These are phyloP conservation scores for Elsinoe arachidis DNA, from an alignment of 2,329 filamentous ascomycete genomes.

Conservation along the genomic window DNA sequence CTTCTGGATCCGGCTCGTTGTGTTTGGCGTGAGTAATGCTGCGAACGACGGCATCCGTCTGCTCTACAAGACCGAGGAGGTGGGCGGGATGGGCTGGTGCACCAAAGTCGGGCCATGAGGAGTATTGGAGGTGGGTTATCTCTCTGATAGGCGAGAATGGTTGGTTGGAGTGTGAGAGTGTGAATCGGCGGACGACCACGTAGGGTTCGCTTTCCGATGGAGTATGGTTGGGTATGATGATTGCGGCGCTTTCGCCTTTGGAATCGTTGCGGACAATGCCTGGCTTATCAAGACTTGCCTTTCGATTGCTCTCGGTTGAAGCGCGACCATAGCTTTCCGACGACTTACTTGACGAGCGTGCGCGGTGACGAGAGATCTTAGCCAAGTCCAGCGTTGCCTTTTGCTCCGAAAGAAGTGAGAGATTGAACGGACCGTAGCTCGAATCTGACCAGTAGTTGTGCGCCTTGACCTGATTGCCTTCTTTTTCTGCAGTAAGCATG, in stretches of 20 bases:
- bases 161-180: constrained; percentile 63
- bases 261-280: constrained; percentile 11
- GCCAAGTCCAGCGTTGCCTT: constrained; percentile 64
- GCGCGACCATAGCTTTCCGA: neutral
- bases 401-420: constrained; percentile 73
- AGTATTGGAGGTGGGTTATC: constrained; percentile 89
- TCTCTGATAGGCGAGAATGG: constrained; percentile 84
- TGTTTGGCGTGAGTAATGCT: constrained; percentile 33
- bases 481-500: constrained; percentile 89
- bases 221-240: constrained; percentile 22
- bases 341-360: constrained; percentile 21
- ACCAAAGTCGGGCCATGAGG: constrained; percentile 96
- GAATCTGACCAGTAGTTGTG: constrained; percentile 84
- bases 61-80: constrained; percentile 78
- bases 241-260: constrained; percentile 22
- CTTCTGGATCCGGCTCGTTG: constrained; percentile 41
- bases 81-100: constrained; percentile 82
- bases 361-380: constrained; percentile 39
- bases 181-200: constrained; percentile 80
- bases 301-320: constrained; percentile 20
- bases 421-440: constrained; percentile 66
- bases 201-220: constrained; percentile 53
- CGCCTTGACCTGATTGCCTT: constrained; percentile 89
- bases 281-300: constrained; percentile 21
- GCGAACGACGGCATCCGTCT: constrained; percentile 65